A percentile compares a stretch with the other conserved stretches of the same genome.
phyloP scores from a whole-genome alignment of 2,329 filamentous ascomycete species.

The Ceratocystis eucalypticola region DNA sequence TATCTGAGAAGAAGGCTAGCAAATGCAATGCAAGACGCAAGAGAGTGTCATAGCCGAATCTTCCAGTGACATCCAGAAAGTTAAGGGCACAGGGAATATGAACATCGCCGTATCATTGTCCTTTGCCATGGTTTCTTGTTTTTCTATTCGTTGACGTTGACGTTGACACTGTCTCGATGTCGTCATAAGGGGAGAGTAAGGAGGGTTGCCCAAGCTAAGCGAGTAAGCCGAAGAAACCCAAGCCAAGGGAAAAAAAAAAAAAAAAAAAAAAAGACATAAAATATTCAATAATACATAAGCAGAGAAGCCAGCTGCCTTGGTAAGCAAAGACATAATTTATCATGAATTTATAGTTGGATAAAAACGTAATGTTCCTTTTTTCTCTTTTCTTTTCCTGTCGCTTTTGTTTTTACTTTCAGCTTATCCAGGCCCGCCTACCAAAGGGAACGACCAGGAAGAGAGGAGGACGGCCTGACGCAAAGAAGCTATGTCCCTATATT shows the following conservation, averaged over 20 bases:
- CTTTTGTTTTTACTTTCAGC: background rate
- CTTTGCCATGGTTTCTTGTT: background rate
- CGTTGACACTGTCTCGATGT: background rate
- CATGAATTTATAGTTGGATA: background rate
- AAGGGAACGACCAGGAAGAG: background rate
- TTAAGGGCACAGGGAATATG: background rate
- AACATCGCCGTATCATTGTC: background rate
- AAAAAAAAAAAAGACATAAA: background rate
- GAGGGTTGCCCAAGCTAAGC: background rate
- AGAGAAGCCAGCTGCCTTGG: background rate
- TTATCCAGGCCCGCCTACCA: background rate
- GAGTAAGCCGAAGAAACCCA: background rate
- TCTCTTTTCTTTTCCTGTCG: background rate
- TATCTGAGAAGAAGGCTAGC: background rate
- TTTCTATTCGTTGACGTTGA: background rate
- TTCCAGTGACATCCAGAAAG: background rate
- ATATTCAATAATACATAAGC: background rate
- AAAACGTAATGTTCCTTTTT: background rate
- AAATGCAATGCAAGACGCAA: background rate
- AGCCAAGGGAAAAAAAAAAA: background rate
- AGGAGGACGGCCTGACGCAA: background rate
- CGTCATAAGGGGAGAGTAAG: background rate
- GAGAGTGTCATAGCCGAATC: background rate
- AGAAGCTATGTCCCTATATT: conserved; percentile 3
- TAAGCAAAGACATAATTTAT: background rate